Evolutionary conservation across 768 basidiomycete genomes (phyloP).

Genomic region (Suillus placidus): DNA sequence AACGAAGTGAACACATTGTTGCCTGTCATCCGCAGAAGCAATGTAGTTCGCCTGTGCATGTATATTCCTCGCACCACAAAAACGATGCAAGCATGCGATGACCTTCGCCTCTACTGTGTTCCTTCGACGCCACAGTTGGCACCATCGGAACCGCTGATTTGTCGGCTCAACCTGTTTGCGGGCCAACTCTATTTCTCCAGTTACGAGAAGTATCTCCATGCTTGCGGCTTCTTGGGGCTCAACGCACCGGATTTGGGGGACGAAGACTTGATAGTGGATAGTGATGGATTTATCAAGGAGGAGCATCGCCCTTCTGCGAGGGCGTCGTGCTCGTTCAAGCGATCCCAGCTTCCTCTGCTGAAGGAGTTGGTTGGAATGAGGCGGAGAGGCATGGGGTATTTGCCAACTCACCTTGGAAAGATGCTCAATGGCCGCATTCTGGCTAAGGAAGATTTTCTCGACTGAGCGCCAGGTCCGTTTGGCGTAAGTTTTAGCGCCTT

Average conservation of each 20-base stretch:
- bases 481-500: no score
- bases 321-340: slow-evolving; percentile 5
- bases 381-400: slow-evolving; percentile 42
- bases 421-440: slow-evolving; percentile 35
- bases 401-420: slow-evolving; percentile 44
- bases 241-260: slow-evolving; percentile 20
- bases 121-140: slow-evolving; percentile 11
- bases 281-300: slow-evolving; percentile 27
- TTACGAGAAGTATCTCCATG: slow-evolving; percentile 27
- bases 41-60: slow-evolving; percentile 40
- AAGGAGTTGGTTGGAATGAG: slow-evolving; percentile 39
- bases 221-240: slow-evolving; percentile 32
- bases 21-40: slow-evolving; percentile 35
- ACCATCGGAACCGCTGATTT: slow-evolving; percentile 4
- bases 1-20: slow-evolving; percentile 43
- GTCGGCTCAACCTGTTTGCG: slow-evolving; percentile 33
- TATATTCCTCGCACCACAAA: slow-evolving; percentile 43
- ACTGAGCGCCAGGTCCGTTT: background rate
- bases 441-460: slow-evolving; percentile 28
- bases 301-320: slow-evolving; percentile 15
- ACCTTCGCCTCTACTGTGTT: slow-evolving; percentile 21
- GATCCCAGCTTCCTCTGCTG: slow-evolving; percentile 26
- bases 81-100: slow-evolving; percentile 41
- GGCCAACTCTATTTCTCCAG: slow-evolving; percentile 37
- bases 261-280: slow-evolving; percentile 11